Base-by-base conservation (phyloP, 805 yeast genomes). In the Candida oleophila region DNA sequence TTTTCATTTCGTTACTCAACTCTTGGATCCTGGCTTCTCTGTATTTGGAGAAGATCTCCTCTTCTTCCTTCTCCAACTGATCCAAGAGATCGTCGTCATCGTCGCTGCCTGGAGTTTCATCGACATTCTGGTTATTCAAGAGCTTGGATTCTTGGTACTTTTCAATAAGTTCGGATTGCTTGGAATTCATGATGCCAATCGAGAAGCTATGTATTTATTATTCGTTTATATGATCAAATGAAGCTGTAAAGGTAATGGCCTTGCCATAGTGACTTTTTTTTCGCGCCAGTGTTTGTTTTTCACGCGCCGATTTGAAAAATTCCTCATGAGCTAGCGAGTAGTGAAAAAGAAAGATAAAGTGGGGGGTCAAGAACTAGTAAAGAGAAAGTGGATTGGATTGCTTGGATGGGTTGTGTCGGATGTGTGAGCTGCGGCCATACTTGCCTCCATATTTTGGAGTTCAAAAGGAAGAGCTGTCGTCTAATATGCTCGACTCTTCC, bases 1-100 rank as follows among this genome's bases (percentile, higher is more conserved):
- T 56, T 49, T 63, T 71, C 66, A 63, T 67, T 59, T 77, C 76
- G 28, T 60, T 55, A 1, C 78, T 68, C 30, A 85, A 64, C 53
- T 85, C 81, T 46, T 81, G 77, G 43, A 86, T 66, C 30, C 95
- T 68, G 52, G 73, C 71, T 55, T 84, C 92, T 61, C 94, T 69
- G 55, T 82, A 85, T 18, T 65, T 69, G 2, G 69, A 60, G 28
- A 78, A 55, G n/a, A 60, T 54, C 4, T 55, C 59, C 38, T 79
- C 83, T 18, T 70, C 73, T 16, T 64, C 67, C 32, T 76, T 78
- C 35, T 82, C 81, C 35, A 82, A 76, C 21, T 69, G 63, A 41
- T 79, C 85, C 34, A 81, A 60, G 28, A 78, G 72, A 28, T 74
- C 78, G 21, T 80, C 42, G 12, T 36, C 39, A 19, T 41, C 64